Percentiles rank a stretch among this genome's conserved stretches.
Evolutionary conservation across 2,329 filamentous ascomycete genomes (phyloP).

Genomic region (Fusarium albidum): DNA sequence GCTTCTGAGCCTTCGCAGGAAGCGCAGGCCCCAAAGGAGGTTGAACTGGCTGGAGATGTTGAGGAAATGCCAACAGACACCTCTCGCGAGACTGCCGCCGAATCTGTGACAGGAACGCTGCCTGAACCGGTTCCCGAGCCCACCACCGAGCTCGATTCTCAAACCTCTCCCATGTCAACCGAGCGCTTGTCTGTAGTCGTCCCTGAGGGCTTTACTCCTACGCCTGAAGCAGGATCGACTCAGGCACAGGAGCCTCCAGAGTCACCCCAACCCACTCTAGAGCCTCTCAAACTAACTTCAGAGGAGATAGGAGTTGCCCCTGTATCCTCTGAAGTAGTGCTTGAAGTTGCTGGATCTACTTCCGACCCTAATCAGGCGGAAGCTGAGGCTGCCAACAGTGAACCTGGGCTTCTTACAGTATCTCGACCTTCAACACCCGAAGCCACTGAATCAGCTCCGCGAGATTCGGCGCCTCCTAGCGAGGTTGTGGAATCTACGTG

Average conservation of each 20-base stretch:
- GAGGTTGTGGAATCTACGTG: not conserved
- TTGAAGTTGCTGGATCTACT: not conserved
- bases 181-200: not conserved
- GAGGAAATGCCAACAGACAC: slow-evolving; percentile 12
- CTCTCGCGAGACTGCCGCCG: not conserved
- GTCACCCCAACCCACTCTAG: not conserved
- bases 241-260: slow-evolving; percentile 1
- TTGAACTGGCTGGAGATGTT: not conserved
- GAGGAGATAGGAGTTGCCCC: not conserved
- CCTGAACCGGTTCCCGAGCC: not conserved
- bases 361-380: not conserved
- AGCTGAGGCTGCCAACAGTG: not conserved
- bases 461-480: not conserved
- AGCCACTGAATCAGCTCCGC: not conserved
- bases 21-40: not conserved
- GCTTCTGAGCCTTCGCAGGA: slow-evolving; percentile 2
- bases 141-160: not conserved
- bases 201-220: not conserved
- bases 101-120: not conserved
- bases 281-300: not conserved
- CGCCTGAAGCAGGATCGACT: not conserved
- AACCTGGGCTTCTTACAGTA: not conserved
- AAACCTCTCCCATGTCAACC: not conserved
- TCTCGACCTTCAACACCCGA: not conserved
- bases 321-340: not conserved